phyloP scores from a whole-genome alignment of 1,284 basidiomycete species.

The Irpex rosettiformis region DNA sequence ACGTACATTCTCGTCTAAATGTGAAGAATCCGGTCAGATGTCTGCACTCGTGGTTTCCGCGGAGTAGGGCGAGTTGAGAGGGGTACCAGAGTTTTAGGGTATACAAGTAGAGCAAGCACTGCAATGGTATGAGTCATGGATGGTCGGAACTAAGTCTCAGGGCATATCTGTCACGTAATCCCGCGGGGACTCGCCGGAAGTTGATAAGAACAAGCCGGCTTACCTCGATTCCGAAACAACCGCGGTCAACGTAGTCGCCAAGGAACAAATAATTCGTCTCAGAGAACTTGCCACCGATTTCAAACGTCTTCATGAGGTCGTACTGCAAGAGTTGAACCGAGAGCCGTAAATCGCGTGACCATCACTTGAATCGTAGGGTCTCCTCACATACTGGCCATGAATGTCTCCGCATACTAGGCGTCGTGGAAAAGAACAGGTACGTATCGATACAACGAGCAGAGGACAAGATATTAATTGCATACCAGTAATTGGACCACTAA shows the following conservation, averaged over 20 bases:
- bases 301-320: constrained; percentile 97
- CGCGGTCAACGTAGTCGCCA: constrained; percentile 98
- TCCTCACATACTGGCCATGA: constrained; percentile 95
- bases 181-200: too few species aligned
- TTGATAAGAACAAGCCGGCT: constrained; percentile 15
- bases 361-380: background rate
- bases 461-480: constrained; percentile 11
- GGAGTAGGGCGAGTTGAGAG: constrained; percentile 23
- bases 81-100: constrained; percentile 31
- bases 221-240: constrained; percentile 94
- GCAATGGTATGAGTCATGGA: background rate
- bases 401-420: constrained; percentile 90
- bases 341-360: constrained; percentile 9
- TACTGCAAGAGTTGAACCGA: constrained; percentile 51
- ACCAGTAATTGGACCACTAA: constrained; percentile 94
- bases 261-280: constrained; percentile 95
- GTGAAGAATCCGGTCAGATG: constrained; percentile 33
- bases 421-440: background rate
- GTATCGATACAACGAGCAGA: background rate
- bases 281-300: constrained; percentile 87
- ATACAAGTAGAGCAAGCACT: constrained; percentile 27
- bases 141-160: background rate
- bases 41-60: constrained; percentile 32
- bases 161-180: too few species aligned
- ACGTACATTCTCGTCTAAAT: constrained; percentile 30